These are phyloP conservation scores for Talaromyces nanjingensis DNA, from an alignment of 495 filamentous ascomycete genomes.

Conservation along the genomic window DNA sequence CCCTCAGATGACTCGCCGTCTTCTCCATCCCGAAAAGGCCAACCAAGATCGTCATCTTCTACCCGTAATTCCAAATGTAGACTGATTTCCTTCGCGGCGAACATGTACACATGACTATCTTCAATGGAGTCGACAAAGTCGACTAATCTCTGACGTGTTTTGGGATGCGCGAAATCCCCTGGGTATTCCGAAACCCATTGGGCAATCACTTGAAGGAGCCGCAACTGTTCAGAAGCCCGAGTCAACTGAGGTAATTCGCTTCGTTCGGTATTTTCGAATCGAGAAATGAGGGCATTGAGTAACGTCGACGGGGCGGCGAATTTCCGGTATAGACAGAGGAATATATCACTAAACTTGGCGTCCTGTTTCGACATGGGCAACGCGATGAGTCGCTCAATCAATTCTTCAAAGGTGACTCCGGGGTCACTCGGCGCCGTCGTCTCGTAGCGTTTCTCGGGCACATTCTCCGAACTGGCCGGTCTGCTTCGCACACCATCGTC, in stretches of 20 bases:
- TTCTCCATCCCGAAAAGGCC: conserved; percentile 62
- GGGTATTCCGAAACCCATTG: conserved; percentile 89
- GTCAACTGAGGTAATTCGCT: conserved; percentile 57
- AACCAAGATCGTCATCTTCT: conserved; percentile 76
- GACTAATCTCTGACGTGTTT: conserved; percentile 59
- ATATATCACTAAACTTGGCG: conserved; percentile 75
- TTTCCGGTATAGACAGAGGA: conserved; percentile 91
- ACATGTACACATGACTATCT: conserved; percentile 65
- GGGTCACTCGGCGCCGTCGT: conserved; percentile 34
- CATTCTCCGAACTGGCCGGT: conserved; percentile 23
- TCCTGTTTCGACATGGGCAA: conserved; percentile 80
- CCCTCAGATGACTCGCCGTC: conserved; percentile 32
- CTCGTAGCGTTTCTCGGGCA: conserved; percentile 25
- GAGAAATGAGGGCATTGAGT: conserved; percentile 62
- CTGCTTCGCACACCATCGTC: conserved; percentile 24
- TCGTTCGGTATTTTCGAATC: conserved; percentile 61
- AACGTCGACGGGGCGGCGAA: conserved; percentile 77
- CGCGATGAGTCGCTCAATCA: conserved; percentile 78
- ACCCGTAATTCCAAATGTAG: conserved; percentile 52
- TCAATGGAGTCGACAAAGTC: conserved; percentile 66
- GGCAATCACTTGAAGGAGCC: conserved; percentile 74
- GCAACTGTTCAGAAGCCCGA: conserved; percentile 69
- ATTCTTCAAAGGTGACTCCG: conserved; percentile 74
- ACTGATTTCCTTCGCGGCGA: conserved; percentile 76
- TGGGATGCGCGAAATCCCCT: conserved; percentile 82